Base-by-base conservation (phyloP, 768 basidiomycete genomes). In the Tulasnella sp. region DNA sequence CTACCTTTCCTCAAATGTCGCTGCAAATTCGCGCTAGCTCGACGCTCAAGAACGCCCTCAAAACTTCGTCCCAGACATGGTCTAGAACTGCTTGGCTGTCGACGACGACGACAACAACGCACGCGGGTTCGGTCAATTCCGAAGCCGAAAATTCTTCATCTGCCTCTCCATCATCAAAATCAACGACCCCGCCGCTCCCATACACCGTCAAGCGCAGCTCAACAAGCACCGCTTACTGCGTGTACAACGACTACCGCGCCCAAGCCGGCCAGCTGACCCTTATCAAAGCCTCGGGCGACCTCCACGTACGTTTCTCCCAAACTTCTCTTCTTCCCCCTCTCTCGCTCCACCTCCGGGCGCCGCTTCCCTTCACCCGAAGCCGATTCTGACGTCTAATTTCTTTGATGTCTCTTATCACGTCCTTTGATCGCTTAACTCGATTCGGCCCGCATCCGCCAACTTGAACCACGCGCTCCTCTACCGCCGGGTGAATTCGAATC, bases 221-320 rank as follows among this genome's bases (percentile, higher is more conserved):
- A 29, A 35, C 42, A 29, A 51, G 73, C 73, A 74, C 73, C 73
- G 73, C 73, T 10, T 74, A 46, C 44, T 51, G 44, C 20, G 51
- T 74, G 16, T 74, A 74, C 26, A 42, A 74, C 10, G 73, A 74
- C 42, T 51, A 74, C 15, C 73, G 73, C 9, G 44, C 42, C 32
- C 44, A 46, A 44, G 44, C 51, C 16, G 73, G 73, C 1, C 73
- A 74, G n/a, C 73, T 74, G 44, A 74, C 73, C 39, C 44, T 74
- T 51, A 74, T 74, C 73, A 74, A 74, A 26, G 73, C 51, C 73
- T n/a, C n/a, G 44, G 73, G 73, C 73, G 73, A 74, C 44, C 73
- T 74, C 73, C 42, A 74, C 39, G 73, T 74, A 51, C 37, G 73
- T 74, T 35, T 35, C n/a, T n/a, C 13, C 26, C 73, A 40, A 44